Evolutionary conservation across 2,329 filamentous ascomycete species (phyloP), one percentile per base, ranked within the genome.

Genomic region (Huntiella savannae): DNA sequence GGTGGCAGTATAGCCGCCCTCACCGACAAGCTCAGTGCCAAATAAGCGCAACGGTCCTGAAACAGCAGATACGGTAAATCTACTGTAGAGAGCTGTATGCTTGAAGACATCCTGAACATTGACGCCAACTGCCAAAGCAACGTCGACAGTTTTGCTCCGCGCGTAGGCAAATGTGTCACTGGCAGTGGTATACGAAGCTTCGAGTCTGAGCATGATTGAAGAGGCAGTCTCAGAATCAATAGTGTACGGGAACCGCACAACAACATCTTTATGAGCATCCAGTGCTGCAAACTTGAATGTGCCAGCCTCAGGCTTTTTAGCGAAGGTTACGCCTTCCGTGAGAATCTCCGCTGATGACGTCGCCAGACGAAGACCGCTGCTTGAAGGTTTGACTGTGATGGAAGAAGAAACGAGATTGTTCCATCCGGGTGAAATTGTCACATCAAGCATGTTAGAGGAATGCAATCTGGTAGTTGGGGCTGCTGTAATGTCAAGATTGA

Each of bases 81-180:
- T 79, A 0, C 87, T 95, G 56, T 91, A 91, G 0, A 96, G 68
- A 0, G 75, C 70, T 5, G 77, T 65, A 52, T 84, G 76, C 58
- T 94, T 93, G 66, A 96, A 96, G 22, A 92, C 75, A 54, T 98
- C 91, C 55, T 96, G 87, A 4, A 98, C 91, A 53, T 96, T 96
- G 51, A 98, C 91, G 3, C 88, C 87, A 3, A 98, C 69, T 0
- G 85, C 83, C 4, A 98, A 67, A 1, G 81, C 72, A 1, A 91
- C 79, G 2, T 78, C 71, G 15, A 92, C 68, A 3, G 69, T 73
- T 15, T 39, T 73, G 71, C 5, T 70, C 68, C 12, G 71, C 73
- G 12, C 75, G 70, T 57, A 79, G 80, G 46, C 69, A 67, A 52
- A 84, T 82, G 5, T 64, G 5, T 36, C 67, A 2, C 78, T 81